Evolutionary conservation across 371 early-diverging fungal genomes (phyloP).

Genomic region (Nosema granulosis): DNA sequence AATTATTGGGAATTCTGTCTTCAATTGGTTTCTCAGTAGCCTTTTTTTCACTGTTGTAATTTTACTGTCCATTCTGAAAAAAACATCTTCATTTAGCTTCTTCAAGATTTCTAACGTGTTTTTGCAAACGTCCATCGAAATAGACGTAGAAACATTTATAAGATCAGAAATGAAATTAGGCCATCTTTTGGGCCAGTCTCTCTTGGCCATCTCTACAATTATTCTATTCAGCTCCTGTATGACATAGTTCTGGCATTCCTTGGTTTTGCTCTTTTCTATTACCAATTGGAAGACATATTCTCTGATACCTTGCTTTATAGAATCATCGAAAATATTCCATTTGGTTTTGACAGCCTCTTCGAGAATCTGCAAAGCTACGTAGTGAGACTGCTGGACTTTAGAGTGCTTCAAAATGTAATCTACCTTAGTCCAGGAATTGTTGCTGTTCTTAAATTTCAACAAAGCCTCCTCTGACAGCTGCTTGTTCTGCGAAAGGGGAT

Average conservation of each 20-base stretch:
- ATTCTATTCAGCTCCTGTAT: constrained; percentile 64
- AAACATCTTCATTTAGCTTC: constrained; percentile 83
- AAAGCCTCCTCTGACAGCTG: constrained; percentile 66
- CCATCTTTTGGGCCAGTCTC: constrained; percentile 99
- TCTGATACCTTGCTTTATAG: constrained; percentile 76
- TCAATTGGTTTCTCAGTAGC: constrained; percentile 83
- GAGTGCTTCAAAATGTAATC: constrained; percentile 84
- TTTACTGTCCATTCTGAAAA: constrained; percentile 88
- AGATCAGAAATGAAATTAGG: constrained; percentile 95
- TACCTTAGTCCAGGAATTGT: constrained; percentile 87
- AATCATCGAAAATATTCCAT: constrained; percentile 85
- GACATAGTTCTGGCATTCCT: constrained; percentile 36
- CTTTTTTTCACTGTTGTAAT: constrained; percentile 87
- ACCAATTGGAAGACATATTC: constrained; percentile 60
- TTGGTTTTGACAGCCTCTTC: constrained; percentile 89
- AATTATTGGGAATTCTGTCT: constrained; percentile 85
- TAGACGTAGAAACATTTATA: constrained; percentile 77
- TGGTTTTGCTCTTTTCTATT: constrained; percentile 50
- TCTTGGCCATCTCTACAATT: constrained; percentile 80
- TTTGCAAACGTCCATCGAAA: constrained; percentile 82
- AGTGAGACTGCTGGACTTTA: constrained; percentile 76
- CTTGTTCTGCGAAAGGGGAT: constrained; percentile 38
- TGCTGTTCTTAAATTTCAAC: constrained; percentile 87
- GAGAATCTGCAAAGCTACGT: constrained; percentile 85
- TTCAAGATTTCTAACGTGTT: constrained; percentile 97